Conservation (phyloP, 2,329 filamentous ascomycete genomes). For the Cordyceps tenuipes region DNA sequence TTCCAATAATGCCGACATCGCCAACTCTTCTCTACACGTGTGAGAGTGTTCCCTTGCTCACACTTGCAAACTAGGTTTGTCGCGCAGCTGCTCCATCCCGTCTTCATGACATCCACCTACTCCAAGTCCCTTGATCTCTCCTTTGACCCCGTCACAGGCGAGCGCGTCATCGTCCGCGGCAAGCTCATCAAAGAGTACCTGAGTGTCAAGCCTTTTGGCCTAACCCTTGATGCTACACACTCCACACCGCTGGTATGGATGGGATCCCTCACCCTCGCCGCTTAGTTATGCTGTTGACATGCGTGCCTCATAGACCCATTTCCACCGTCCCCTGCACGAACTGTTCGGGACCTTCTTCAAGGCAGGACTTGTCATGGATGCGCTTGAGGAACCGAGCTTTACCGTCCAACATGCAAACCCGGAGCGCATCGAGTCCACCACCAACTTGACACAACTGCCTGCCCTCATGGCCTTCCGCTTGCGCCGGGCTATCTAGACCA, state of each 20-base stretch:
- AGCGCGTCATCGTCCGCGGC: conserved; percentile 25
- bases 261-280: background rate
- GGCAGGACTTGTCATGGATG: conserved; percentile 34
- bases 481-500: background rate
- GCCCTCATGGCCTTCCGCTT: conserved; percentile 19
- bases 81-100: conserved; percentile 39
- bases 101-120: conserved; percentile 38
- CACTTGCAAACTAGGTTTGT: conserved; percentile 28
- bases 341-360: conserved; percentile 36
- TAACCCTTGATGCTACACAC: conserved; percentile 28
- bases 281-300: background rate
- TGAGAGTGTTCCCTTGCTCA: background rate
- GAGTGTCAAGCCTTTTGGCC: conserved; percentile 29
- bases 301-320: conserved; percentile 25
- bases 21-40: background rate
- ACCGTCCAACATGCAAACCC: conserved; percentile 24
- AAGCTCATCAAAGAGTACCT: conserved; percentile 35
- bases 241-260: conserved; percentile 26
- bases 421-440: conserved; percentile 24
- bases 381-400: conserved; percentile 39
- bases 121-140: conserved; percentile 30
- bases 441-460: conserved; percentile 28
- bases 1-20: background rate
- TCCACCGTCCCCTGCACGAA: conserved; percentile 37
- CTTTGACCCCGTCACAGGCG: conserved; percentile 27